Conservation (phyloP, 345 rosid genomes). For the Pistacia atlantica region DNA sequence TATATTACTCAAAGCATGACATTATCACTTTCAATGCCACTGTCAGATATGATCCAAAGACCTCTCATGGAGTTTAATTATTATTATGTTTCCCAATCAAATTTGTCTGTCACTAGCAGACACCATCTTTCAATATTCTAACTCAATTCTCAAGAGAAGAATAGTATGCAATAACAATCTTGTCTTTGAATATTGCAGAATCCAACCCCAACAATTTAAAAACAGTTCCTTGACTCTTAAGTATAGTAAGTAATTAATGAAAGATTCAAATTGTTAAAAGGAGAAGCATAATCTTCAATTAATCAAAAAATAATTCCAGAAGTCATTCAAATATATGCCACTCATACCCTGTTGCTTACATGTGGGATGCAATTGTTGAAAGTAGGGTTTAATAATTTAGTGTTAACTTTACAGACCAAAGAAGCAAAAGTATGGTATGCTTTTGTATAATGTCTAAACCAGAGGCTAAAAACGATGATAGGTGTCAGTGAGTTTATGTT, state of each 20-base stretch:
- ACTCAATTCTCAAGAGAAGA: conserved; percentile 30
- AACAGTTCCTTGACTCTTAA: not conserved
- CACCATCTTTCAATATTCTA: conserved; percentile 20
- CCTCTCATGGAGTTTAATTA: conserved; percentile 1
- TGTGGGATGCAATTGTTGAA: conserved; percentile 23
- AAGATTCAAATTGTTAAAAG: conserved; percentile 33
- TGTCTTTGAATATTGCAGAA: not conserved
- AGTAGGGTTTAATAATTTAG: conserved; percentile 4
- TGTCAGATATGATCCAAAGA: not conserved
- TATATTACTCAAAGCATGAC: not conserved
- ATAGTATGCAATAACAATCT: not conserved
- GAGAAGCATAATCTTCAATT: conserved; percentile 29
- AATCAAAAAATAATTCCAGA: conserved; percentile 4
- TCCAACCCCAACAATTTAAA: conserved; percentile 20
- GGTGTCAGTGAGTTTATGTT: conserved; percentile 8
- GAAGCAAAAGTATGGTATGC: conserved; percentile 12
- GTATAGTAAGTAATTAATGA: not conserved
- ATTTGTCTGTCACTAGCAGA: conserved; percentile 33
- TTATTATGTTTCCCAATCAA: conserved; percentile 15
- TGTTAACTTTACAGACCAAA: not conserved
- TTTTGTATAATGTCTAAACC: not conserved
- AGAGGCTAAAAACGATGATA: not conserved
- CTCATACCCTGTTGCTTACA: conserved; percentile 13
- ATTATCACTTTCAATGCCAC: conserved; percentile 10
- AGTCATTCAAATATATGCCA: not conserved